phyloP scores from a whole-genome alignment of 768 basidiomycete species.

The Russula sp. region DNA sequence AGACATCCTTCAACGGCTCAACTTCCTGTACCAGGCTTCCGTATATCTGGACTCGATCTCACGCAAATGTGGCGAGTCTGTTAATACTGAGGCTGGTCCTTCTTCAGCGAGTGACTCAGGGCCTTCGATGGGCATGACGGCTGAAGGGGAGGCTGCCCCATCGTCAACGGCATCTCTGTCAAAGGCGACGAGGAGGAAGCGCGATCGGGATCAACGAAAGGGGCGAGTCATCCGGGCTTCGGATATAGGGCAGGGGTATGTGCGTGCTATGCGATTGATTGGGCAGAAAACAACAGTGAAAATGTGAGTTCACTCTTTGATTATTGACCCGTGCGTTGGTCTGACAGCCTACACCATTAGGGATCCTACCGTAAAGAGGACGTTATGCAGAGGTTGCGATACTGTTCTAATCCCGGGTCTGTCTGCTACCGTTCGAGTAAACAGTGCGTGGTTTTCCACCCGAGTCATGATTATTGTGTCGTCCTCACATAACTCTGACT shows the following conservation, averaged over 20 bases:
- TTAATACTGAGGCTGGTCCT: not conserved
- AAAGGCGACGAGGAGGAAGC: slow-evolving; percentile 9
- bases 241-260: slow-evolving; percentile 64
- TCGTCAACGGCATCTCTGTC: not conserved
- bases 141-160: not conserved
- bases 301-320: slow-evolving; percentile 50
- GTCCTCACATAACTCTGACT: slow-evolving; percentile 33
- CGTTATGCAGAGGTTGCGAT: slow-evolving; percentile 69
- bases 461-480: not conserved
- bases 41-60: slow-evolving; percentile 51
- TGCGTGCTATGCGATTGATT: slow-evolving; percentile 63
- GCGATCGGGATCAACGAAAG: slow-evolving; percentile 24
- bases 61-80: not conserved
- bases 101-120: not conserved
- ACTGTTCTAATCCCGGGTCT: slow-evolving; percentile 63
- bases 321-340: not conserved
- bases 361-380: slow-evolving; percentile 81
- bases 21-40: slow-evolving; percentile 83
- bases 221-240: slow-evolving; percentile 37
- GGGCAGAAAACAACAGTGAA: slow-evolving; percentile 74
- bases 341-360: slow-evolving; percentile 39
- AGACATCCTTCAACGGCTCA: slow-evolving; percentile 79
- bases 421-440: slow-evolving; percentile 61
- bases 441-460: slow-evolving; percentile 45
- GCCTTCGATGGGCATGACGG: not conserved